Evolutionary conservation across 1,139 yeast species (phyloP).

Genomic region (Spencermartinsiella ligniputridi): DNA sequence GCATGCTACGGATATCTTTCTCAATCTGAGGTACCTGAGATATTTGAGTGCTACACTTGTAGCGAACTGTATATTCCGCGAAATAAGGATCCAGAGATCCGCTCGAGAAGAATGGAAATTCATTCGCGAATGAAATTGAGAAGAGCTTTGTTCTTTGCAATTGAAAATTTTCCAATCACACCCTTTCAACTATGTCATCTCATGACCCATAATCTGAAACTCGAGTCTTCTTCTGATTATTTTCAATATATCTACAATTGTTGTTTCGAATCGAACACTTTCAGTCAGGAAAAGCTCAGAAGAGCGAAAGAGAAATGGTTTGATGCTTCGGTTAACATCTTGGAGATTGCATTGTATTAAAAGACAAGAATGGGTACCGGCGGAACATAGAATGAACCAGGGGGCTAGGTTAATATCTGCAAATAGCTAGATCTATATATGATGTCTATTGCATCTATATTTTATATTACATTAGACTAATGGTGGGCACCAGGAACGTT

Average conservation of each 20-base stretch:
- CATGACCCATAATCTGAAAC: background rate
- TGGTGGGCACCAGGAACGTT: conserved; percentile 37
- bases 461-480: conserved; percentile 2
- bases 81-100: too few species aligned
- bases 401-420: too few species aligned
- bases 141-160: background rate
- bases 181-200: background rate
- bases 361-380: too few species aligned
- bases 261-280: background rate
- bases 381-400: too few species aligned
- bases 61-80: too few species aligned
- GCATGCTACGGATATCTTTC: background rate
- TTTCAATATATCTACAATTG: background rate
- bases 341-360: too few species aligned
- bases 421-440: too few species aligned
- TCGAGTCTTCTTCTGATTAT: background rate
- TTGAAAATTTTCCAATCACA: background rate
- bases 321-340: background rate
- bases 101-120: too few species aligned
- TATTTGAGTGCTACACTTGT: background rate
- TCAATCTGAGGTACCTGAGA: background rate
- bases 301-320: background rate
- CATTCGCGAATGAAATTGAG: background rate
- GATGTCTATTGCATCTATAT: background rate
- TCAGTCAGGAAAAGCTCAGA: background rate